phyloP scores from a whole-genome alignment of 1,284 basidiomycete species.

The Cutaneotrichosporon sp. region DNA sequence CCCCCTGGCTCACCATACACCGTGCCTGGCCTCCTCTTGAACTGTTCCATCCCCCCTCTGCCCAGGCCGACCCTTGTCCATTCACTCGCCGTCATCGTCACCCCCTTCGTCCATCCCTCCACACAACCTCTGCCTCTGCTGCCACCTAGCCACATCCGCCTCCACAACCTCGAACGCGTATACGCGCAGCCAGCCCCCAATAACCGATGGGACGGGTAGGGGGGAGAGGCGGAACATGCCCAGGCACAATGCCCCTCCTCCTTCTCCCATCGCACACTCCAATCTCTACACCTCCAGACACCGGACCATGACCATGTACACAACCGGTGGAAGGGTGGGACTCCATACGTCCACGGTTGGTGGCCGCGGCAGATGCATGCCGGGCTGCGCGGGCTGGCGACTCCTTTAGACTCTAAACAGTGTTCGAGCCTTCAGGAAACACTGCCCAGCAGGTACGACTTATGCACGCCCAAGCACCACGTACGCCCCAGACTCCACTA shows the following conservation, averaged over 20 bases:
- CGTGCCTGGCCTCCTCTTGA: neutral
- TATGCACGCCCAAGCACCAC: neutral
- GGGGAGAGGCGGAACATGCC: no score
- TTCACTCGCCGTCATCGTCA: neutral
- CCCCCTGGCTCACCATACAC: neutral
- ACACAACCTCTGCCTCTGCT: neutral
- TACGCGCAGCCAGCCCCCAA: no score
- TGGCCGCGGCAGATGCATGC: no score
- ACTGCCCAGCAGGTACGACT: neutral
- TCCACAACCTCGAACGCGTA: no score
- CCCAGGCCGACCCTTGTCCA: neutral
- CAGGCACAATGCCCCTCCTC: no score
- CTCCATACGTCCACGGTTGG: no score
- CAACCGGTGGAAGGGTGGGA: no score
- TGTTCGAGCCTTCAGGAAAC: neutral
- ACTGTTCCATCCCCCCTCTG: neutral
- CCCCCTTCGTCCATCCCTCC: neutral
- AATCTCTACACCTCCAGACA: no score
- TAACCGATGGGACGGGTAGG: no score
- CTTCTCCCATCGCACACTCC: no score
- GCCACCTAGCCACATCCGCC: neutral
- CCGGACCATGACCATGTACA: no score
- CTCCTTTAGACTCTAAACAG: neutral
- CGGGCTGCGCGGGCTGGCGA: no score
- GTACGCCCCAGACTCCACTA: neutral